Evolutionary conservation across 257 asterid species (phyloP).

Genomic region (Solanum tarapatanum): DNA sequence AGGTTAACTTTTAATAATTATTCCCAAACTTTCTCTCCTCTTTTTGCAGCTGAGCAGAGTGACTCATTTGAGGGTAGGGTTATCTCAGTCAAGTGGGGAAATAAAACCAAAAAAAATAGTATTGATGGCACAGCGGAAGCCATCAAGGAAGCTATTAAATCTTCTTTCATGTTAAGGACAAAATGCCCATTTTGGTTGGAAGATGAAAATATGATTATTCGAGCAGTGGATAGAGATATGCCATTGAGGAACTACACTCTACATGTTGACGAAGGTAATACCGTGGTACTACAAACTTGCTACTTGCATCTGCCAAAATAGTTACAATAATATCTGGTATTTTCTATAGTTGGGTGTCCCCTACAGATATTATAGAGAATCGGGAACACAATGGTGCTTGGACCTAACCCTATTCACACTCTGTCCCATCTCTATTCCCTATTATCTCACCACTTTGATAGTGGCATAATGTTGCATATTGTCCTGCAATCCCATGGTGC

Average conservation of each 20-base stretch:
- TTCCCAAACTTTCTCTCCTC: not conserved
- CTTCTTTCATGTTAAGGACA: constrained; percentile 65
- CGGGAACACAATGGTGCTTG: not conserved
- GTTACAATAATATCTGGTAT: no score
- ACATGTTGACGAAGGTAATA: constrained; percentile 78
- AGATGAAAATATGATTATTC: constrained; percentile 63
- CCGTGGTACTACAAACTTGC: not conserved
- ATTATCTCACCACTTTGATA: not conserved
- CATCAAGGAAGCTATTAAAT: constrained; percentile 68
- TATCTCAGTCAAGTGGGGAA: constrained; percentile 62
- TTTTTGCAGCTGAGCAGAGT: constrained; percentile 48
- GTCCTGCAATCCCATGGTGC: not conserved
- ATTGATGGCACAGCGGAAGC: constrained; percentile 73
- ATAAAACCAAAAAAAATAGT: constrained; percentile 54
- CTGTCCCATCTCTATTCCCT: not conserved
- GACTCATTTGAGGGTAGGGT: constrained; percentile 58
- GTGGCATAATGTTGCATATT: not conserved
- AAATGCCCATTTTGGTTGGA: constrained; percentile 85
- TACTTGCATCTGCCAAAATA: no score
- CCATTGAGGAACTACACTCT: constrained; percentile 77
- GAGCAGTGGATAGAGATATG: constrained; percentile 74
- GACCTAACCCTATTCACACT: not conserved
- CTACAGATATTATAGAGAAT: no score
- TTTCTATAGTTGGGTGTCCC: no score
- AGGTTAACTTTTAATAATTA: not conserved